Conservation (phyloP, 2,329 filamentous ascomycete genomes). For the Aspergillus pseudotamarii region DNA sequence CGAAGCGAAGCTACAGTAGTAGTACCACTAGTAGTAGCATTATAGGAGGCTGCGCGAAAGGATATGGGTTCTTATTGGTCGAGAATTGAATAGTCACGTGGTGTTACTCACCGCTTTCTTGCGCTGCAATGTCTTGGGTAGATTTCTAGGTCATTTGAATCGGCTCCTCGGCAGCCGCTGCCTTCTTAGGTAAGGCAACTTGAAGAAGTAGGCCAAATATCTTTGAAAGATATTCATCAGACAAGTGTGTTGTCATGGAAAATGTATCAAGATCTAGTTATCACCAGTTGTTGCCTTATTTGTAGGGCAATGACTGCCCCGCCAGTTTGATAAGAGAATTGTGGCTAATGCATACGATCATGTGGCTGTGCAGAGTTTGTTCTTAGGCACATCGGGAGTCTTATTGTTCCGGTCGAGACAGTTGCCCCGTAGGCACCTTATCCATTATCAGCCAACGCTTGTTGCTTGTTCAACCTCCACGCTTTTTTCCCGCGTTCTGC, state of each 20-base stretch:
- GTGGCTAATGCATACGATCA: not conserved
- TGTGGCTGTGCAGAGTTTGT: not conserved
- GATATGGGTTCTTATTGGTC: too few species aligned
- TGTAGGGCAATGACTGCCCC: not conserved
- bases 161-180: too few species aligned
- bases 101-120: too few species aligned
- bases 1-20: too few species aligned
- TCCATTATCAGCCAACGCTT: conserved; percentile 2
- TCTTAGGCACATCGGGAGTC: not conserved
- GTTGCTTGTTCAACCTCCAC: not conserved
- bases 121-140: too few species aligned
- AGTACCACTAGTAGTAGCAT: too few species aligned
- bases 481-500: not conserved
- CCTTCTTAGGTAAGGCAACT: too few species aligned
- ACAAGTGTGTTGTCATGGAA: not conserved
- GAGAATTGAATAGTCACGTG: too few species aligned
- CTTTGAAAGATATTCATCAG: not conserved
- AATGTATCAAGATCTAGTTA: not conserved
- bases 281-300: not conserved
- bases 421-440: not conserved
- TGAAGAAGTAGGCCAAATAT: not conserved
- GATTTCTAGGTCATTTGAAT: too few species aligned
- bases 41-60: too few species aligned
- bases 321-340: conserved; percentile 1
- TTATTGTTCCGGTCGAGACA: not conserved